phyloP scores from a whole-genome alignment of 441 rosid genomes.

The Hypseocharis bilobata region DNA sequence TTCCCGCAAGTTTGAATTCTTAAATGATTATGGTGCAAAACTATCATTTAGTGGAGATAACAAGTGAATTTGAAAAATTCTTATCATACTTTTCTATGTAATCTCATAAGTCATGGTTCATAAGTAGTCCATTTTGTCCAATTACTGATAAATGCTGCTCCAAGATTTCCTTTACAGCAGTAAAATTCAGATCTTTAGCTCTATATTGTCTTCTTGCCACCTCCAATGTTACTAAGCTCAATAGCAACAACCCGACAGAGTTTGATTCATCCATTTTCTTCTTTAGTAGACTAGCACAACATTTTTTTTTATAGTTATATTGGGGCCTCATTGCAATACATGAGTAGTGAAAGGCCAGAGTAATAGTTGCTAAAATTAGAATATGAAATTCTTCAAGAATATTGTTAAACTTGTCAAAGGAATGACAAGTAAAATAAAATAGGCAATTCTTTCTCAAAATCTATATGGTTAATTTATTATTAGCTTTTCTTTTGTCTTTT shows the following conservation, averaged over 20 bases:
- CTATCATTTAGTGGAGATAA: neutral
- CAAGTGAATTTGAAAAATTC: no score
- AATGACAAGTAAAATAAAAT: neutral
- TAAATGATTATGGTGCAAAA: neutral
- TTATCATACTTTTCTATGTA: neutral
- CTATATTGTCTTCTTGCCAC: neutral
- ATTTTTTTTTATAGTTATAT: no score
- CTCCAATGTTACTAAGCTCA: neutral
- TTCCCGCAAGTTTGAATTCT: neutral
- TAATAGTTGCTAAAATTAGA: neutral
- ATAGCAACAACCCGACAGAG: neutral
- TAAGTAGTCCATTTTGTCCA: neutral
- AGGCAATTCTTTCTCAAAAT: neutral
- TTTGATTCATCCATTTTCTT: no score
- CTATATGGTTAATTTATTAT: neutral
- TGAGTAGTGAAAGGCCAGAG: slow-evolving; percentile 2
- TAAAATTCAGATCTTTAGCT: neutral
- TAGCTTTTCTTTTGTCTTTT: slow-evolving; percentile 16
- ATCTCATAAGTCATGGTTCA: neutral
- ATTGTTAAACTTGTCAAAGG: neutral
- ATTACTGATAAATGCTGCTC: neutral
- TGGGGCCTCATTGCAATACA: neutral
- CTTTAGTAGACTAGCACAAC: no score
- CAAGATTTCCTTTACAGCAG: neutral
- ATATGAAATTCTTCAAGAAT: neutral